Evolutionary conservation across 495 filamentous ascomycete genomes (phyloP).

Genomic region (Aspergillus indologenus): DNA sequence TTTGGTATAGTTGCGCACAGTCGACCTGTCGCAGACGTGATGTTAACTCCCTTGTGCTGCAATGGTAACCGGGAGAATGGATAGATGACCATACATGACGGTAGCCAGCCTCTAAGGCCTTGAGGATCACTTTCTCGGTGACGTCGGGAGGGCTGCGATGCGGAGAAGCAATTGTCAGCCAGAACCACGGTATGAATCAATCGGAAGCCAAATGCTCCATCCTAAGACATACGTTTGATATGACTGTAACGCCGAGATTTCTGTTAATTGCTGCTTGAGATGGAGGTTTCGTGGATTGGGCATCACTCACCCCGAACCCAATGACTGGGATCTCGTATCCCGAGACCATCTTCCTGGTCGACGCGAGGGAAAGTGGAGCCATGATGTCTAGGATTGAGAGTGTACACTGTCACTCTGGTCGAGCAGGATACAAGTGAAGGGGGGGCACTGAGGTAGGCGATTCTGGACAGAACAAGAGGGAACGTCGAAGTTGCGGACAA

Average conservation of each 20-base stretch:
- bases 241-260: not conserved
- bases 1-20: constrained; percentile 52
- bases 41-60: not conserved
- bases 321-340: constrained; percentile 74
- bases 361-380: constrained; percentile 58
- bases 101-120: constrained; percentile 69
- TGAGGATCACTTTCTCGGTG: constrained; percentile 53
- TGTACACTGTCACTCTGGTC: no score
- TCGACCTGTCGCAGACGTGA: constrained; percentile 36
- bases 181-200: not conserved
- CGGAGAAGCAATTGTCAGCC: not conserved
- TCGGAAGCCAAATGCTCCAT: not conserved
- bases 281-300: not conserved
- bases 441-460: not conserved
- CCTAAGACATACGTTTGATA: constrained; percentile 9
- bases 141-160: constrained; percentile 47
- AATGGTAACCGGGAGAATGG: not conserved
- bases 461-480: not conserved
- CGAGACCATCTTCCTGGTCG: constrained; percentile 66
- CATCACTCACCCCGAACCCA: constrained; percentile 64
- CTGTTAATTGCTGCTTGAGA: not conserved
- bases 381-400: constrained; percentile 31
- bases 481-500: not conserved
- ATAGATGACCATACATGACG: constrained; percentile 53
- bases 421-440: no score